phyloP scores from a whole-genome alignment of 805 yeast species.

The Yarrowia divulgata region DNA sequence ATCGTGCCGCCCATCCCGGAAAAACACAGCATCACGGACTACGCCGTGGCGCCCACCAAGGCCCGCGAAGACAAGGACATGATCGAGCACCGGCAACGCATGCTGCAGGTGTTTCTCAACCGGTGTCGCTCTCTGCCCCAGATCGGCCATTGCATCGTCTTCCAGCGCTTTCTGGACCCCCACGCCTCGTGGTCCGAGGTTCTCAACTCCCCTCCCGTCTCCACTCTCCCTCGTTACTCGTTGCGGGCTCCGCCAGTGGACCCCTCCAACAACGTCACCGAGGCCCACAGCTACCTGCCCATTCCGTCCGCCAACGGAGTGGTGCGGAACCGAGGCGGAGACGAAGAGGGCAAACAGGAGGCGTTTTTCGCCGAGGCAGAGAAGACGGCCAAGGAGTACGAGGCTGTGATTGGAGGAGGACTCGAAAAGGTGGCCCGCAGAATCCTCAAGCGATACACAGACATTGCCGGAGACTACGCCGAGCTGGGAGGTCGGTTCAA shows the following conservation, averaged over 20 bases:
- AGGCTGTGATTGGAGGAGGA: conserved; percentile 55
- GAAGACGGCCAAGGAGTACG: conserved; percentile 56
- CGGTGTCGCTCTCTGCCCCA: conserved; percentile 68
- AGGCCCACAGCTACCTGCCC: conserved; percentile 69
- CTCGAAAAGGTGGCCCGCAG: conserved; percentile 66
- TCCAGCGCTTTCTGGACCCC: conserved; percentile 83
- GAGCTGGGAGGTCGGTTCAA: conserved; percentile 78
- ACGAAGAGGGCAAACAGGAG: conserved; percentile 51
- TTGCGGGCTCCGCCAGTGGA: conserved; percentile 67
- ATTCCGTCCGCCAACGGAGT: conserved; percentile 58
- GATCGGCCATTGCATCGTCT: conserved; percentile 66
- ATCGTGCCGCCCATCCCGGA: conserved; percentile 95
- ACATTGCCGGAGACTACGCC: conserved; percentile 68
- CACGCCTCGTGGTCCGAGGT: conserved; percentile 85
- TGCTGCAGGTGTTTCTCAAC: conserved; percentile 78
- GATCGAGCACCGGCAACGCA: conserved; percentile 74
- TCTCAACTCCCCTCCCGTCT: conserved; percentile 61
- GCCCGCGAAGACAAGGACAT: conserved; percentile 54
- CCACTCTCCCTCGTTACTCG: conserved; percentile 60
- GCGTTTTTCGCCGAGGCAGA: conserved; percentile 55
- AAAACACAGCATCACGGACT: conserved; percentile 67
- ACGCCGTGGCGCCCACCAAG: conserved; percentile 56
- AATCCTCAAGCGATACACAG: conserved; percentile 61
- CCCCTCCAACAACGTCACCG: conserved; percentile 60
- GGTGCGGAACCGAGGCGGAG: conserved; percentile 47